These are phyloP conservation scores for Backusella westeae DNA, from an alignment of 192 early-diverging fungal species.

Conservation along the genomic window DNA sequence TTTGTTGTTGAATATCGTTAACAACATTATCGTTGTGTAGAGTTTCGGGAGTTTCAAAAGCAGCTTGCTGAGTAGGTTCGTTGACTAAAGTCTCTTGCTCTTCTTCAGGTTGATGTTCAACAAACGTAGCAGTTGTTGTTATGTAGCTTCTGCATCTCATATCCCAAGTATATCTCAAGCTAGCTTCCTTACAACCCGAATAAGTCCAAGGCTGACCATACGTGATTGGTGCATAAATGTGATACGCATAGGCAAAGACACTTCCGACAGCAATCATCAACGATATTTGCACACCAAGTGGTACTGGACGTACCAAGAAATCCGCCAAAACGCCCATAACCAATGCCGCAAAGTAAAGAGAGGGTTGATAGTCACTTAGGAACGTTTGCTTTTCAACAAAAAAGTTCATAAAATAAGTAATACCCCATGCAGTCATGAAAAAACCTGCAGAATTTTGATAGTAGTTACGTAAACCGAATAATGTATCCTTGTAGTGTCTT, in stretches of 20 bases:
- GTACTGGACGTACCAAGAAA: slow-evolving; percentile 60
- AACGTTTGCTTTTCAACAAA: slow-evolving; percentile 89
- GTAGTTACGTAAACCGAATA: slow-evolving; percentile 31
- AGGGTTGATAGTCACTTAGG: slow-evolving; percentile 94
- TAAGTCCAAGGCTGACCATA: slow-evolving; percentile 81
- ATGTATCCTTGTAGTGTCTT: slow-evolving; percentile 48
- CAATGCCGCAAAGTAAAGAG: slow-evolving; percentile 85
- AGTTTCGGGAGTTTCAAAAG: background rate
- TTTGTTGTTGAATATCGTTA: background rate
- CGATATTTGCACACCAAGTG: slow-evolving; percentile 34
- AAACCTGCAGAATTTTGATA: slow-evolving; percentile 64
- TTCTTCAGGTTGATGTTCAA: background rate
- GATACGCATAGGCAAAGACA: slow-evolving; percentile 55
- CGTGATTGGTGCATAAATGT: slow-evolving; percentile 76
- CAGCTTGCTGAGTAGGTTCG: background rate
- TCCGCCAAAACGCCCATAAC: slow-evolving; percentile 72
- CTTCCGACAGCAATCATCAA: slow-evolving; percentile 35
- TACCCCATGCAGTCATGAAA: slow-evolving; percentile 71
- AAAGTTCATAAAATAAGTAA: slow-evolving; percentile 90
- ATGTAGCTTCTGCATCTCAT: slow-evolving; percentile 12
- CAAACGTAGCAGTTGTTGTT: background rate
- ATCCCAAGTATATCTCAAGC: slow-evolving; percentile 12
- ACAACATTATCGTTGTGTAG: background rate
- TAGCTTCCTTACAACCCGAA: slow-evolving; percentile 50
- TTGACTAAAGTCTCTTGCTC: background rate